Evolutionary conservation across 805 yeast species (phyloP).

Genomic region (Crinitomyces ghanaensis): DNA sequence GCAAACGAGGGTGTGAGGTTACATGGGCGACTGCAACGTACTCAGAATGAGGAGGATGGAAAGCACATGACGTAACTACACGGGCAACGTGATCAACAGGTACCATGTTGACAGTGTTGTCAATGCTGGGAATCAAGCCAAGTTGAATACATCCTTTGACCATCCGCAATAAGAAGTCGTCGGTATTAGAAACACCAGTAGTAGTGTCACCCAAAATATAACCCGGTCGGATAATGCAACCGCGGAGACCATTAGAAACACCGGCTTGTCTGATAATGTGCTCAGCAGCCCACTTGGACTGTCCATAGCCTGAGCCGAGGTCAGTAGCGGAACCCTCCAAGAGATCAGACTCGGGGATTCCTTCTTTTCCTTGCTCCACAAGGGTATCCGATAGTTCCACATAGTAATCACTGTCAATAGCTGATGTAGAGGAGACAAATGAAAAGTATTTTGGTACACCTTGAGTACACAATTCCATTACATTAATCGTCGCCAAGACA

Average conservation of each 20-base stretch:
- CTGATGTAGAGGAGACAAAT: constrained; percentile 93
- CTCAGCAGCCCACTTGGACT: constrained; percentile 96
- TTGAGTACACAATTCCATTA: constrained; percentile 59
- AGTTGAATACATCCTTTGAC: constrained; percentile 88
- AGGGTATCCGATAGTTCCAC: constrained; percentile 65
- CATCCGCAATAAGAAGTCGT: constrained; percentile 90
- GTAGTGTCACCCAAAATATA: constrained; percentile 79
- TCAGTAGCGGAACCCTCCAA: constrained; percentile 73
- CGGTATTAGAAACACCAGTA: constrained; percentile 89
- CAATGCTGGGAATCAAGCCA: constrained; percentile 74
- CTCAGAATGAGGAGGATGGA: constrained; percentile 52
- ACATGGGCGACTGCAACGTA: constrained; percentile 76
- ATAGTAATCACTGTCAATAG: constrained; percentile 75
- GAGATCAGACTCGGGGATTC: constrained; percentile 75
- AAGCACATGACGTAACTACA: constrained; percentile 70
- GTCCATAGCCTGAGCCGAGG: constrained; percentile 90
- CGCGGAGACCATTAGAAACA: constrained; percentile 61
- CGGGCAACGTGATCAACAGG: constrained; percentile 98
- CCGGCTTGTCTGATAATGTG: constrained; percentile 83
- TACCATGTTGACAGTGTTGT: constrained; percentile 86
- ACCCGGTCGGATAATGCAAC: constrained; percentile 90
- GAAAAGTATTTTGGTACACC: constrained; percentile 81
- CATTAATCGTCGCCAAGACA: constrained; percentile 78
- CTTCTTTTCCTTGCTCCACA: constrained; percentile 50
- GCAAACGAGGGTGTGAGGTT: constrained; percentile 92